Percentiles rank a stretch among this genome's conserved stretches.
Evolutionary conservation across 1,139 yeast species (phyloP).

Genomic region (Yamadazyma atmosphaerica): DNA sequence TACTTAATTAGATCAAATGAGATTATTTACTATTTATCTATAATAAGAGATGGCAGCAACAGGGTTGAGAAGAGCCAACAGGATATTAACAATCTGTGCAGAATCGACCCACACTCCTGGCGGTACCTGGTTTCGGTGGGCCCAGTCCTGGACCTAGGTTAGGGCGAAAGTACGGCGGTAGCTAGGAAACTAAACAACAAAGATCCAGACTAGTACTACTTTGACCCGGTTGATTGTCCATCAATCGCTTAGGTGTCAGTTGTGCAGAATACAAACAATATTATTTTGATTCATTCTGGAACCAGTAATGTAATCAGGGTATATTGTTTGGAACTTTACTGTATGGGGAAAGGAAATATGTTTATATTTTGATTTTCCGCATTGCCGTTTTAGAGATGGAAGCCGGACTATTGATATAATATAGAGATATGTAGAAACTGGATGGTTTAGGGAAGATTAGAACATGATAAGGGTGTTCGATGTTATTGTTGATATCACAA

Average conservation of each 20-base stretch:
- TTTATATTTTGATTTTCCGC: not conserved
- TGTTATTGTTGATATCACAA: not conserved
- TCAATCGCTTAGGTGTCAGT: not conserved
- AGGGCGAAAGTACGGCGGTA: too few relatives aligned
- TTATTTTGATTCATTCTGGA: slow-evolving; percentile 1
- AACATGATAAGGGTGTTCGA: not conserved
- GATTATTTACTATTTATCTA: slow-evolving; percentile 1
- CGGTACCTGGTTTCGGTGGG: too few relatives aligned
- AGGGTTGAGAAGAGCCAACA: too few relatives aligned
- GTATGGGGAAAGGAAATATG: not conserved
- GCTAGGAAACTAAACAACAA: too few relatives aligned
- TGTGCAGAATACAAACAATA: not conserved
- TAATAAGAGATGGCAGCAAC: not conserved
- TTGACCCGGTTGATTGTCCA: not conserved
- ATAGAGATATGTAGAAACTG: too few relatives aligned
- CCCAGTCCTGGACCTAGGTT: too few relatives aligned
- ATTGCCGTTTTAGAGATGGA: not conserved
- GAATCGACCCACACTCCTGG: too few relatives aligned
- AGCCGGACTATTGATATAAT: too few relatives aligned
- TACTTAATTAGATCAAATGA: slow-evolving; percentile 2
- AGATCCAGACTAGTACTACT: too few relatives aligned
- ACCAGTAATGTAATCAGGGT: not conserved
- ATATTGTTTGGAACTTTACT: not conserved
- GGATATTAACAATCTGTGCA: too few relatives aligned
- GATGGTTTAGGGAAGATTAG: too few relatives aligned